Conservation (phyloP, 2,329 filamentous ascomycete species). For the Hypoxylon sp. region DNA sequence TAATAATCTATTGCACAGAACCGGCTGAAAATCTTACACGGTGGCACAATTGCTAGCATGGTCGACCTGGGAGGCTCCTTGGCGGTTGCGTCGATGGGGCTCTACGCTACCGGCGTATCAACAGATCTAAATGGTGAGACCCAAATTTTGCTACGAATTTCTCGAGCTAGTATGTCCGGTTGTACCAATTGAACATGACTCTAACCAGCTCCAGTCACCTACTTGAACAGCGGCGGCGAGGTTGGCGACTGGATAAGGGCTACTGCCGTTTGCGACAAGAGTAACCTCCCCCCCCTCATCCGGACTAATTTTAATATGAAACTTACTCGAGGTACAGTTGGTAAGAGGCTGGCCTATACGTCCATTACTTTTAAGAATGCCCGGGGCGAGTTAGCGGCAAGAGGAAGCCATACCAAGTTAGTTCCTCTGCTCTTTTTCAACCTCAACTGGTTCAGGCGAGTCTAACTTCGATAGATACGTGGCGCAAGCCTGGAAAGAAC, state of each 20-base stretch:
- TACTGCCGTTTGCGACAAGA: slow-evolving; percentile 73
- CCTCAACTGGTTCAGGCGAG: slow-evolving; percentile 6
- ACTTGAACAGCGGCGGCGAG: slow-evolving; percentile 71
- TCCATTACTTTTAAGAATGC: slow-evolving; percentile 71
- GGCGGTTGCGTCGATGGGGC: slow-evolving; percentile 74
- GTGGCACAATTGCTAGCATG: slow-evolving; percentile 83
- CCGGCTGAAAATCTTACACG: slow-evolving; percentile 81
- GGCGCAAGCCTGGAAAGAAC: slow-evolving; percentile 51
- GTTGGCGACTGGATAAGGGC: slow-evolving; percentile 70
- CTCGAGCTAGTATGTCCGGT: neutral
- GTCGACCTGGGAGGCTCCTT: slow-evolving; percentile 76
- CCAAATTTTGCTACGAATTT: neutral
- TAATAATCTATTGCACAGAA: slow-evolving; percentile 66
- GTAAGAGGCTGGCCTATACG: slow-evolving; percentile 75
- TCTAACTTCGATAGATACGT: slow-evolving; percentile 59
- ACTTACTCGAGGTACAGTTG: slow-evolving; percentile 60
- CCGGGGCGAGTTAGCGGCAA: slow-evolving; percentile 71
- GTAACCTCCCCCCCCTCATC: slow-evolving; percentile 56
- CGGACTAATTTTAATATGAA: neutral
- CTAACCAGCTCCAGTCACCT: slow-evolving; percentile 66
- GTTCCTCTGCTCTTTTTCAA: slow-evolving; percentile 34
- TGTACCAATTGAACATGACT: neutral
- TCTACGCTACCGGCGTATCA: slow-evolving; percentile 74
- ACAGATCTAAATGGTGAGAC: slow-evolving; percentile 73
- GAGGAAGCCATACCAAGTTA: slow-evolving; percentile 77